Evolutionary conservation across 306 rosid species (phyloP), one percentile per base, ranked within the genome.

Genomic region (Cicer arietinum): DNA sequence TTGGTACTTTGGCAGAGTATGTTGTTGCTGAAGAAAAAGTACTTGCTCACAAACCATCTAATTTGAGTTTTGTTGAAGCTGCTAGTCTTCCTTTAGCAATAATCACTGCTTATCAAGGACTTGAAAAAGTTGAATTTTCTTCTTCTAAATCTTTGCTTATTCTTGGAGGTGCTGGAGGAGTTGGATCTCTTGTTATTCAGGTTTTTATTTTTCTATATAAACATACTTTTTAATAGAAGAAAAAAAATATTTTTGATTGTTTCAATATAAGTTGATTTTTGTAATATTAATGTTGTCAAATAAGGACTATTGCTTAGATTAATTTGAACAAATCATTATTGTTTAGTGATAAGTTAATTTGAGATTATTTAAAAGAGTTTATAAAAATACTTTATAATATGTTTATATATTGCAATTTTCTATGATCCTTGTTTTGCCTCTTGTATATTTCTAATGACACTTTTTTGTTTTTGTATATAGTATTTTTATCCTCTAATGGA

Each of bases 121-220:
- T 91, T 25, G 85, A 84, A 43, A 20, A 79, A 14, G 43, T 60
- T 22, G 71, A 43, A 6, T 71, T 89, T 22, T 84, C 88, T 47
- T 71, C 85, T 22, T 86, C 81, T 6, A 74, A 90, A 75, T 89
- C 92, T 8, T 12, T 91, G 46, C 88, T 87, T 67, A 88, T 91
- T 79, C 76, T 91, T 13, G 92, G 92, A 4, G 96, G 93, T 50
- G 90, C 89, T 12, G 94, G 93, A 4, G 93, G 92, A 52, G 89
- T 89, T 40, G 96, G 96, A 75, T 67, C 92, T 44, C 80, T 40
- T 5, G 43, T 72, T 65, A 79, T 89, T 68, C 92, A 89, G 89
- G 92, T 91, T 39, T 65, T 6, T 12, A 10, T 59, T 30, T 17
- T 35, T 59, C 6, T 35, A 1, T 59, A 42, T 30, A 35, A 59